These are phyloP conservation scores for Puccinia coronata DNA, from an alignment of 1,284 basidiomycete genomes.

Conservation along the genomic window DNA sequence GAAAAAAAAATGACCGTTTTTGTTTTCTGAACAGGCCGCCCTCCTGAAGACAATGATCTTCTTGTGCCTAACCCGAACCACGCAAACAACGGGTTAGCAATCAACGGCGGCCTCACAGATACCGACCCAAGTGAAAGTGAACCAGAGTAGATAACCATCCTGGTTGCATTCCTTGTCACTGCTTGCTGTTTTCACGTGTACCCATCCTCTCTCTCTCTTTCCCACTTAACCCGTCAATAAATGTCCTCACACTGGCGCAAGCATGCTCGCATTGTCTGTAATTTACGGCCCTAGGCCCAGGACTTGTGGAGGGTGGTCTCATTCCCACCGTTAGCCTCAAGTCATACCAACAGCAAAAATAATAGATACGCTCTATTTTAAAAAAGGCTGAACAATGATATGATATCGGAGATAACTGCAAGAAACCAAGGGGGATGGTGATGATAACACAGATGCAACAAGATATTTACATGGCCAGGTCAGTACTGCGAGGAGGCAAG, in stretches of 20 bases:
- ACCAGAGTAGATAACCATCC: background rate
- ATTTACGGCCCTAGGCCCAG: no score
- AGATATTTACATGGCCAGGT: no score
- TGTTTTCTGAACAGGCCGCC: slow-evolving; percentile 51
- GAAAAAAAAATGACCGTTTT: background rate
- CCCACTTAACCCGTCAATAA: background rate
- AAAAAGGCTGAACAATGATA: no score
- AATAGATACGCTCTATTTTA: no score
- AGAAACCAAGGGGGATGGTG: no score
- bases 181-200: background rate
- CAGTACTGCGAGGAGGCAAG: no score
- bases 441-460: no score
- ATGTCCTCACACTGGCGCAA: background rate
- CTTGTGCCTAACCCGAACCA: slow-evolving; percentile 68
- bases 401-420: no score
- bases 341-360: no score
- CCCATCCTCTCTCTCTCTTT: background rate
- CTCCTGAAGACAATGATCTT: slow-evolving; percentile 63
- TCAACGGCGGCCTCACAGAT: background rate
- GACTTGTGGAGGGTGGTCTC: no score
- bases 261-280: no score
- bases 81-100: background rate
- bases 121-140: background rate
- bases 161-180: background rate
- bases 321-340: no score